These are phyloP conservation scores for Monosporascus sp. DNA, from an alignment of 2,329 filamentous ascomycete genomes.

Conservation along the genomic window DNA sequence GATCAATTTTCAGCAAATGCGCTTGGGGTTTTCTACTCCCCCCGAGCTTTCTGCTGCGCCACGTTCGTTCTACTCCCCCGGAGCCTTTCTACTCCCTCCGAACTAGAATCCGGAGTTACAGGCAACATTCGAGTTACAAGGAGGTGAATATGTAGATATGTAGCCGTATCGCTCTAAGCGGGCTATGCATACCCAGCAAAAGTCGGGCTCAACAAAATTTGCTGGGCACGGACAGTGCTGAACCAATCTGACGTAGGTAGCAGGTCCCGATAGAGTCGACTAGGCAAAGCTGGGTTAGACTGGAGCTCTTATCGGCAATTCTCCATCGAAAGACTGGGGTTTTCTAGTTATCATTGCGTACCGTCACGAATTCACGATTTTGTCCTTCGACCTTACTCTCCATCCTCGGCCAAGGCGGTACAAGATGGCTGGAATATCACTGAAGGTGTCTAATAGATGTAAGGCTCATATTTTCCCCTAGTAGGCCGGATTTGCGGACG, in stretches of 20 bases:
- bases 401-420: not conserved
- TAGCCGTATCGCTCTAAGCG: not conserved
- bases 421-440: conserved; percentile 16
- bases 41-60: too few relatives aligned
- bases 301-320: not conserved
- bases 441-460: conserved; percentile 41
- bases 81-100: too few relatives aligned
- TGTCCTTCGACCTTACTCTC: not conserved
- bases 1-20: too few relatives aligned
- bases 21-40: too few relatives aligned
- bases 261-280: not conserved
- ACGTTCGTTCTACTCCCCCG: too few relatives aligned
- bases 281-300: not conserved
- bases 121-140: too few relatives aligned
- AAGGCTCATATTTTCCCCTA: conserved; percentile 7
- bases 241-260: not conserved
- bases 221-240: not conserved
- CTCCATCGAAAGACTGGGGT: not conserved
- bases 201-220: not conserved
- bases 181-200: not conserved
- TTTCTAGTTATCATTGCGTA: not conserved
- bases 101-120: too few relatives aligned
- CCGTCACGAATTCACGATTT: not conserved
- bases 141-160: too few relatives aligned
- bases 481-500: not conserved